Evolutionary conservation across 2,329 filamentous ascomycete species (phyloP), one percentile per base, ranked within the genome.

Genomic region (Ophiosphaerella narmari): DNA sequence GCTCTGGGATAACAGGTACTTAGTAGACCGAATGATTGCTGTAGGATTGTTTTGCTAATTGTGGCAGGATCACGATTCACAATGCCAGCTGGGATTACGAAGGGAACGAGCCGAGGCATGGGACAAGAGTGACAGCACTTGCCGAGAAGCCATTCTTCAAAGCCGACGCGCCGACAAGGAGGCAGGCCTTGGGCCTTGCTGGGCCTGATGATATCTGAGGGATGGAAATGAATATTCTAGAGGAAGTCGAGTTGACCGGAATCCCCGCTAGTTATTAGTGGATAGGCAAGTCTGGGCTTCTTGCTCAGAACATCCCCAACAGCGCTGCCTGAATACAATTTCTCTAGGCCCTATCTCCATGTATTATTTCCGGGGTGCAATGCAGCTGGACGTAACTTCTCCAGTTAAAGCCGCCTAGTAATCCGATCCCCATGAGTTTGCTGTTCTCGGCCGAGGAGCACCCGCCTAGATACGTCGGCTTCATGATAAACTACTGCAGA

Each of bases 71-170:
- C 50, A 89, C 87, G 0, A 89, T 89, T 33, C 86, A 90, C 59
- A 89, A 88, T 54, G 87, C 86, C 0, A 86, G 82, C 60, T 90
- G 86, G 86, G 86, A 90, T 58, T 90, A 90, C 62, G 86, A 82
- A 31, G 85, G 85, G 1, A 78, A 75, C 16, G 78, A 89, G 64
- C 85, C 87, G 0, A 77, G 87, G 34, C 87, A 91, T 66, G 88
- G 88, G 2, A 90, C 87, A 0, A 78, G 88, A 24, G 87, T 91
- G 3, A 90, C 87, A 0, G 78, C 84, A 7, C 71, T 91, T 43
- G 88, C 86, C 0, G 88, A 91, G 74, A 86, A 86, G 75, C 88
- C 88, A 0, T 86, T 80, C 61, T 90, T 88, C 59, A 81, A 87
- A 45, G 73, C 81, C 0, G 74, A 79, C 8, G 87, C 87, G 1